Conservation (phyloP, 352 stramenopile genomes). For the Phytophthora colocasiae region DNA sequence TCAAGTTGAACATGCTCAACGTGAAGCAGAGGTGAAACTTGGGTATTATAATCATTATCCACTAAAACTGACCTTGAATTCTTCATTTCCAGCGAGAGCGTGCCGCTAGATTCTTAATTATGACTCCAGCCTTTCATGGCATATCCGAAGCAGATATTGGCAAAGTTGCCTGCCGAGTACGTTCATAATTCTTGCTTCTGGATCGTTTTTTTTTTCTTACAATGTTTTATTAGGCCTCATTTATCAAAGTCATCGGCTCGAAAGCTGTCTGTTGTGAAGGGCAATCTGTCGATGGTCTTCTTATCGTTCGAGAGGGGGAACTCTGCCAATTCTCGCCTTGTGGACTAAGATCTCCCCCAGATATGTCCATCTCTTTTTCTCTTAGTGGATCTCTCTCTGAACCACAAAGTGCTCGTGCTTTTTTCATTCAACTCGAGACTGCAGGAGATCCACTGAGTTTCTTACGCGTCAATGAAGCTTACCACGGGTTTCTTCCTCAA, state of each 20-base stretch:
- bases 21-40: slow-evolving; percentile 33
- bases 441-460: slow-evolving; percentile 58
- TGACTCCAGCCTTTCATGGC: slow-evolving; percentile 45
- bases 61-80: not conserved
- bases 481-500: slow-evolving; percentile 62
- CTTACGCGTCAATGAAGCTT: slow-evolving; percentile 46
- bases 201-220: not conserved
- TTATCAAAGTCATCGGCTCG: slow-evolving; percentile 54
- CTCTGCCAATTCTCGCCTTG: slow-evolving; percentile 59
- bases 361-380: slow-evolving; percentile 58
- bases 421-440: slow-evolving; percentile 68
- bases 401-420: slow-evolving; percentile 41
- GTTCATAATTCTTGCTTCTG: not conserved
- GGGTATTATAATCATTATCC: not conserved
- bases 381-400: slow-evolving; percentile 53
- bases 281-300: slow-evolving; percentile 58
- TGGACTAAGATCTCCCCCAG: slow-evolving; percentile 41
- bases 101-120: slow-evolving; percentile 48
- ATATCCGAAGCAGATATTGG: slow-evolving; percentile 41
- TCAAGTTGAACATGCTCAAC: slow-evolving; percentile 39
- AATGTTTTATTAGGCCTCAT: slow-evolving; percentile 31
- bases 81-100: slow-evolving; percentile 30
- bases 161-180: slow-evolving; percentile 38
- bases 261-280: slow-evolving; percentile 64
- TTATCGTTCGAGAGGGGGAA: slow-evolving; percentile 60